phyloP scores from a whole-genome alignment of 2,329 filamentous ascomycete species.

The Pseudocercospora eumusae region DNA sequence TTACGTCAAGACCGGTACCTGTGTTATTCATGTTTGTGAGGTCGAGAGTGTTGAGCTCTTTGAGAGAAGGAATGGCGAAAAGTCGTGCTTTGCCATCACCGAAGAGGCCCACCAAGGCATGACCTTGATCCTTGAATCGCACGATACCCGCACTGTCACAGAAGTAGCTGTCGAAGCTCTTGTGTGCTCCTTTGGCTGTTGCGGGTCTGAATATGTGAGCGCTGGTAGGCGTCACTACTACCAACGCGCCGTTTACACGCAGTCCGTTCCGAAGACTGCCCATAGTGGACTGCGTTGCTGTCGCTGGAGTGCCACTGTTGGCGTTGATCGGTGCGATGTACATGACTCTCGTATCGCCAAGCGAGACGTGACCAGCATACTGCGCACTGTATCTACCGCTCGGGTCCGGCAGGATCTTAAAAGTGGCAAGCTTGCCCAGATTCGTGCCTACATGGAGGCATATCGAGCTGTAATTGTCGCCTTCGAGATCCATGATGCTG shows the following conservation, averaged over 20 bases:
- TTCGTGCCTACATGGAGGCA: constrained; percentile 89
- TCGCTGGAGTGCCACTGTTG: constrained; percentile 72
- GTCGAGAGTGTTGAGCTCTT: constrained; percentile 72
- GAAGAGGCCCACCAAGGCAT: constrained; percentile 80
- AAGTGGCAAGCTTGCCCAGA: constrained; percentile 78
- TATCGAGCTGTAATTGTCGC: constrained; percentile 94
- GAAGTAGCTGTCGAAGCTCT: constrained; percentile 78
- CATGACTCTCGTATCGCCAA: constrained; percentile 67
- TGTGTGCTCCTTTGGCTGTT: constrained; percentile 84
- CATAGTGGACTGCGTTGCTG: constrained; percentile 73
- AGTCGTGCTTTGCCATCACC: constrained; percentile 77
- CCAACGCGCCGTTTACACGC: constrained; percentile 75
- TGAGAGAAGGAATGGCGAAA: constrained; percentile 83
- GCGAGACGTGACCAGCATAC: constrained; percentile 65
- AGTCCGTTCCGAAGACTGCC: constrained; percentile 72
- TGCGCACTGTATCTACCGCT: constrained; percentile 71
- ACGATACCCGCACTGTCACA: constrained; percentile 81
- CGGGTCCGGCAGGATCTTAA: constrained; percentile 78
- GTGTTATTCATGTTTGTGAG: constrained; percentile 56
- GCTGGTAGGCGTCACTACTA: constrained; percentile 73
- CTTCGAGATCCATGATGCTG: constrained; percentile 87
- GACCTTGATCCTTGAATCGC: constrained; percentile 69
- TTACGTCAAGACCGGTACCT: constrained; percentile 62
- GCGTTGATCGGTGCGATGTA: constrained; percentile 77
- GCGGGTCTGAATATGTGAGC: constrained; percentile 87